phyloP scores from a whole-genome alignment of 225 moss, liverwort and hornwort genomes.

The Polytrichum commune region DNA sequence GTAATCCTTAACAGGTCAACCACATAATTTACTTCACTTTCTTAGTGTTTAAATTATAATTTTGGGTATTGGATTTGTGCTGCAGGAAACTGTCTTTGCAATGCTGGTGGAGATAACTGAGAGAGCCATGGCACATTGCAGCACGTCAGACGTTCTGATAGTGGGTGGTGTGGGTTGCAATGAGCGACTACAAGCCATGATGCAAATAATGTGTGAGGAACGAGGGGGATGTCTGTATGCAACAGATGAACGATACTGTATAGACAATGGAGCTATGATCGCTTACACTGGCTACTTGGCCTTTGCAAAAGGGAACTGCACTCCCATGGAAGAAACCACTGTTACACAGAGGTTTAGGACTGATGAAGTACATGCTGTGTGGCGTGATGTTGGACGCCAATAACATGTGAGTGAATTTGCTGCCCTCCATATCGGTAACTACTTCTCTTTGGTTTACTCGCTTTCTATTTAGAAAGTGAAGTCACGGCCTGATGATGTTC shows the following conservation, averaged over 20 bases:
- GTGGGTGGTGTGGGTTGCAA: slow-evolving; percentile 97
- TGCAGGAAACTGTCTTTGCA: slow-evolving; percentile 89
- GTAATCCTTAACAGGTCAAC: background rate
- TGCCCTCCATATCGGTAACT: too few relatives aligned
- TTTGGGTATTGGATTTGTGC: background rate
- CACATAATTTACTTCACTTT: background rate
- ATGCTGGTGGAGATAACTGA: slow-evolving; percentile 98
- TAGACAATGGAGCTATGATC: slow-evolving; percentile 96
- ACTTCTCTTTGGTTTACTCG: too few relatives aligned
- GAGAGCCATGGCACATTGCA: slow-evolving; percentile 96
- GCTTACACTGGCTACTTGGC: slow-evolving; percentile 91
- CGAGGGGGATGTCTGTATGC: slow-evolving; percentile 71
- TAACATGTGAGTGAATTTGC: background rate
- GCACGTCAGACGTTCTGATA: slow-evolving; percentile 73
- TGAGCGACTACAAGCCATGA: slow-evolving; percentile 75
- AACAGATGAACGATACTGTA: slow-evolving; percentile 82
- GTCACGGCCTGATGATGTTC: too few relatives aligned
- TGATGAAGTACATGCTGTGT: slow-evolving; percentile 77
- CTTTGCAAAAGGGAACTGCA: slow-evolving; percentile 57
- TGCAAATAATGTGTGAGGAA: slow-evolving; percentile 83
- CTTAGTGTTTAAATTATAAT: background rate
- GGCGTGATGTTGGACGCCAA: slow-evolving; percentile 38
- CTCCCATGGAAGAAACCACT: slow-evolving; percentile 70
- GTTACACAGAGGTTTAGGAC: slow-evolving; percentile 85
- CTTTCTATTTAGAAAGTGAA: too few relatives aligned